Evolutionary conservation across 2,329 filamentous ascomycete genomes (phyloP).

Genomic region (Ophiostoma piceae): DNA sequence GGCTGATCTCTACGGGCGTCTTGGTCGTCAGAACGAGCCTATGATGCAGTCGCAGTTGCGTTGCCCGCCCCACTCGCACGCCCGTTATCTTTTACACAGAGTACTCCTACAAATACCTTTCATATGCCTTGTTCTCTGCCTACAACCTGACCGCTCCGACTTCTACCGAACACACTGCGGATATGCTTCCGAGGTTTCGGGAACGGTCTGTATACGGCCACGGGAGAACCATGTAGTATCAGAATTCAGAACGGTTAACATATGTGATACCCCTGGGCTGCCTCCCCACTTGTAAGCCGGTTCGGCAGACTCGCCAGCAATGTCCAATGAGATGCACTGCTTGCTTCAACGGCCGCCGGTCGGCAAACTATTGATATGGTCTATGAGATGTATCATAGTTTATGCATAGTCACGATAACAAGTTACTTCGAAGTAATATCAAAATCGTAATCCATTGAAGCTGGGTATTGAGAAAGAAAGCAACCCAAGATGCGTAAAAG

Average conservation of each 20-base stretch:
- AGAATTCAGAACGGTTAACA: too few relatives aligned
- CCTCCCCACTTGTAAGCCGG: conserved; percentile 13
- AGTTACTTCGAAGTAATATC: background rate
- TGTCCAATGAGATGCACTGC: conserved; percentile 15
- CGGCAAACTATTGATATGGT: background rate
- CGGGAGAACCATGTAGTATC: background rate
- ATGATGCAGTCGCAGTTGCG: background rate
- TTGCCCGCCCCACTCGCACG: conserved; percentile 6
- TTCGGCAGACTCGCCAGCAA: conserved; percentile 20
- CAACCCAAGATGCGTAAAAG: background rate
- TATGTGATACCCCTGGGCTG: background rate
- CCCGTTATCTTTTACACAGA: background rate
- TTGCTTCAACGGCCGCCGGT: background rate
- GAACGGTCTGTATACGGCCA: conserved; percentile 11
- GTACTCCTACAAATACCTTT: too few relatives aligned
- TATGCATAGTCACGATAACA: background rate
- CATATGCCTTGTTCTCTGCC: background rate
- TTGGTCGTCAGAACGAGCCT: background rate
- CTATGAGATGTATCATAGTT: background rate
- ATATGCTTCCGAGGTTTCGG: conserved; percentile 19
- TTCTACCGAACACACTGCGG: conserved; percentile 19
- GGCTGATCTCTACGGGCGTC: conserved; percentile 5
- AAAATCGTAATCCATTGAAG: conserved; percentile 19
- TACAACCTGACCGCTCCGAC: conserved; percentile 13
- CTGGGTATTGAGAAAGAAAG: conserved; percentile 21